Evolutionary conservation across 164 flowering plant genomes (phyloP).

Genomic region (Euptelea pleiosperma): DNA sequence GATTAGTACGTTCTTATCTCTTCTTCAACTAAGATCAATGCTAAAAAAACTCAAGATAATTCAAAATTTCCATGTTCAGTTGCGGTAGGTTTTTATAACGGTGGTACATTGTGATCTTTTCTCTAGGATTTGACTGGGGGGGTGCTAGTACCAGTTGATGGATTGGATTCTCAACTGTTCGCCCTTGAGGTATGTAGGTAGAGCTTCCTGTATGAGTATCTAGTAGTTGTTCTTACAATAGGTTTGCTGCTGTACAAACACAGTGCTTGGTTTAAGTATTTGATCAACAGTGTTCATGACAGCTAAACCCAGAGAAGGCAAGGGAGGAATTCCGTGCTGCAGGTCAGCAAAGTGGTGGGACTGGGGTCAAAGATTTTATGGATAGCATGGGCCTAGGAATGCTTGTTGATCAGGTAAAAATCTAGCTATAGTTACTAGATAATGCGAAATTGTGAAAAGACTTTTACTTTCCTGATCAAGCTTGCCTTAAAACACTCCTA

Average conservation of each 20-base stretch:
- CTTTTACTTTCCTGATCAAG: not conserved
- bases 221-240: not conserved
- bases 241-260: conserved; percentile 1
- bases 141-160: conserved; percentile 78
- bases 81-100: not conserved
- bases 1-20: not conserved
- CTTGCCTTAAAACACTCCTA: too few relatives aligned
- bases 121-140: conserved; percentile 91
- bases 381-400: conserved; percentile 97
- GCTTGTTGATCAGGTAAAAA: conserved; percentile 83
- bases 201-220: not conserved
- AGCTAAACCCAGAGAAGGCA: conserved; percentile 96
- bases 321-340: conserved; percentile 82
- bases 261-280: not conserved
- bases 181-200: conserved; percentile 78
- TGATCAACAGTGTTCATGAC: conserved; percentile 8
- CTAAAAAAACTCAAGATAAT: not conserved
- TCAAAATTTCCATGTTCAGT: not conserved
- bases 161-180: conserved; percentile 73
- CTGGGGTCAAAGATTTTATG: conserved; percentile 89
- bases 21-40: not conserved
- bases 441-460: not conserved
- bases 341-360: conserved; percentile 70
- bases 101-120: not conserved
- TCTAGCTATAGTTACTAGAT: conserved; percentile 4